Base-by-base conservation (phyloP, 208 protist species). In the Vickermania ingenoplastis region DNA sequence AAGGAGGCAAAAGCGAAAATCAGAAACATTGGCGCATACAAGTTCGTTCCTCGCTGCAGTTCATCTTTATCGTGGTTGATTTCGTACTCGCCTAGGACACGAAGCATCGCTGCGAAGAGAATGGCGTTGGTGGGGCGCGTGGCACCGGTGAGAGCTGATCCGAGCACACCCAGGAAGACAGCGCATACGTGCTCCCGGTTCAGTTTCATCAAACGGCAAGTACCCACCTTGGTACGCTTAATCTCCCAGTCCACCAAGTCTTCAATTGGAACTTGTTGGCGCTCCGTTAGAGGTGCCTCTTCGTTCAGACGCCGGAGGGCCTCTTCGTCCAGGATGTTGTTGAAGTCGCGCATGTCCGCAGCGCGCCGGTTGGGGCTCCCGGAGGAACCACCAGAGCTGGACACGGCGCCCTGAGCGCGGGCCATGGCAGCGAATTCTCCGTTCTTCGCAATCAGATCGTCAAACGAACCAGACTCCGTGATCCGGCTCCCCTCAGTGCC, bases 371-470 rank as follows among this genome's bases (percentile, higher is more conserved):
- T 45, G 36, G 36, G 36, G 36, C 36, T 45, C 7, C 50, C 23
- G 14, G 31, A 5, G 5, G 36, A 25, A 7, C 31, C 17, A 28
- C 61, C 64, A 5, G 53, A 62, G 31, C 13, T 41, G 5, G 49
- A 17, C 0, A n/a, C 17, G 4, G 65, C 61, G 41, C 70, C 80
- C 59, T 91, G 84, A 27, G 66, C 70, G 67, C 70, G 81, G 2
- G 80, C 81, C 79, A 89, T 89, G 13, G 74, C 75, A 3, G 81
- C 78, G 53, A 89, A 91, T 50, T 65, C 31, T 0, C 84, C 81
- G 48, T 70, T 65, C 3, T 63, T 55, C 26, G 4, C 41, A 50
- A 91, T 75, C 13, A 91, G 65, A 62, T 79, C 76, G 30, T 85
- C 69, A 49, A 77, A 88, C 28, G 69, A 82, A 53, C 83, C 83